Percentiles rank a stretch among this genome's conserved stretches.
phyloP scores from a whole-genome alignment of 208 protist species.

The Leishmania arabica region DNA sequence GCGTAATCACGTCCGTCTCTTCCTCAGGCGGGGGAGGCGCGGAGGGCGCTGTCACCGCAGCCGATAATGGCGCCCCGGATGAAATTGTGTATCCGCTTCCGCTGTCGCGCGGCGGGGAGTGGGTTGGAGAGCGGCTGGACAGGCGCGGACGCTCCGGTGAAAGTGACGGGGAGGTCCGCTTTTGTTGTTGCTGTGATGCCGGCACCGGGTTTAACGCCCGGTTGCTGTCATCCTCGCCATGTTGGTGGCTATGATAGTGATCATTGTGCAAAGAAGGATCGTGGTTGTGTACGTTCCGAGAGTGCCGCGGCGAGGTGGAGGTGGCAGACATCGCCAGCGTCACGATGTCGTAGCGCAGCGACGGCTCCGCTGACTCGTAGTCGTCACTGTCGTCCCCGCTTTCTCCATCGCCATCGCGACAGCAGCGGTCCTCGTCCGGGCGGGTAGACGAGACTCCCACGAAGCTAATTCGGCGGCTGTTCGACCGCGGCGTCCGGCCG shows the following conservation, averaged over 20 bases:
- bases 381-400: constrained; percentile 31
- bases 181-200: background rate
- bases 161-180: background rate
- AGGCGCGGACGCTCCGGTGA: background rate
- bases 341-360: constrained; percentile 30
- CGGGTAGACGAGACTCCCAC: constrained; percentile 16
- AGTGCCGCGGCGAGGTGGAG: constrained; percentile 1
- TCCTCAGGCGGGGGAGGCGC: constrained; percentile 31
- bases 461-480: constrained; percentile 37
- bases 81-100: background rate
- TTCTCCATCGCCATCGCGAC: constrained; percentile 10
- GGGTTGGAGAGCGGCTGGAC: background rate
- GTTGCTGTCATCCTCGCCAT: background rate
- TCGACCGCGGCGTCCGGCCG: constrained; percentile 6
- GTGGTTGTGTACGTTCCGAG: background rate
- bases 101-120: background rate
- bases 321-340: background rate
- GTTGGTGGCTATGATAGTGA: background rate
- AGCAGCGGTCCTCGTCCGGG: background rate
- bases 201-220: background rate
- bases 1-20: constrained; percentile 21
- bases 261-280: background rate
- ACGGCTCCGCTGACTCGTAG: constrained; percentile 37
- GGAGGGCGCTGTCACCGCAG: constrained; percentile 1
- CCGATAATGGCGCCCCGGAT: background rate